These are phyloP conservation scores for Verticillium albo-atrum DNA, from an alignment of 2,329 filamentous ascomycete genomes.

Conservation along the genomic window DNA sequence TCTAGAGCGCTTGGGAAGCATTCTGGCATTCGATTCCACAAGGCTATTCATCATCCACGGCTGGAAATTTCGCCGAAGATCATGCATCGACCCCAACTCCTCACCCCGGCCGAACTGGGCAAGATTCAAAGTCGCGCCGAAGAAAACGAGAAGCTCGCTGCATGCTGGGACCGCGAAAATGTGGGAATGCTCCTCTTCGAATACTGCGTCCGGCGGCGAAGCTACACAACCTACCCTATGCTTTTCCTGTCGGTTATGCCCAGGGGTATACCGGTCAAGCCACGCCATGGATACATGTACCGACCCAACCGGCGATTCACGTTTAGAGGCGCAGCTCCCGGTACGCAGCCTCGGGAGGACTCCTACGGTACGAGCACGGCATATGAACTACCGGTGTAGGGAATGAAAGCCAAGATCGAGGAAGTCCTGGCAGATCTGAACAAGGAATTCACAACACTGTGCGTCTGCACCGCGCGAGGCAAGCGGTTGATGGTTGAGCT, in stretches of 20 bases:
- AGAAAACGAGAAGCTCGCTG: conserved; percentile 4
- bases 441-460: background rate
- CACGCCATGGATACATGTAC: background rate
- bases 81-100: background rate
- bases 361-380: background rate
- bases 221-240: background rate
- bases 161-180: background rate
- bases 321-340: background rate
- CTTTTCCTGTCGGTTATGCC: background rate
- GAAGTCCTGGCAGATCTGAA: background rate
- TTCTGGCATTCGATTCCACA: background rate
- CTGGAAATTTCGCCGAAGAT: background rate
- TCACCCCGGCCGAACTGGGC: background rate
- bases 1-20: background rate
- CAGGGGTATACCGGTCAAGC: background rate
- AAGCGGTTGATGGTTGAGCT: background rate
- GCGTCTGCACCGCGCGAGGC: background rate
- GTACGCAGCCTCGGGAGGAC: background rate
- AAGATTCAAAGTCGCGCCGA: background rate
- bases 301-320: background rate
- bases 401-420: background rate
- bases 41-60: background rate
- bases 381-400: background rate
- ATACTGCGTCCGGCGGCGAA: background rate
- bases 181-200: conserved; percentile 1